Evolutionary conservation across 257 asterid species (phyloP).

Genomic region (Marsdenia floribunda): DNA sequence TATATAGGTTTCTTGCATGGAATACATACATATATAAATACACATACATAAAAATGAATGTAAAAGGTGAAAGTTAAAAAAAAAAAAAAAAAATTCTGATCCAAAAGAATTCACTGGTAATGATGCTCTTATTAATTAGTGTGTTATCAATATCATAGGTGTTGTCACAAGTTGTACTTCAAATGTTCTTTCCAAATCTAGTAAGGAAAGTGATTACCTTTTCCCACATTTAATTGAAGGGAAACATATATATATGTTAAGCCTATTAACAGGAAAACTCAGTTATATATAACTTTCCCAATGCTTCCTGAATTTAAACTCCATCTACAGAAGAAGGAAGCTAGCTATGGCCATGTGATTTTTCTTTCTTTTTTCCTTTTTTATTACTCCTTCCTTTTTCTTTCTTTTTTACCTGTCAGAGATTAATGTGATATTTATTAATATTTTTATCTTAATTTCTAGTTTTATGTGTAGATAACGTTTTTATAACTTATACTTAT

Average conservation of each 20-base stretch:
- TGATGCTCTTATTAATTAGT: background rate
- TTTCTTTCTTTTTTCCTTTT: no score
- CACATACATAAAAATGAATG: background rate
- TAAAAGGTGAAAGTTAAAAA: background rate
- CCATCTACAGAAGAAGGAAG: background rate
- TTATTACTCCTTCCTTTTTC: no score
- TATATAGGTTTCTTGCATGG: no score
- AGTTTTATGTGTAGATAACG: no score
- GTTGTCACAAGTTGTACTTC: slow-evolving; percentile 17
- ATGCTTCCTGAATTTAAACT: background rate
- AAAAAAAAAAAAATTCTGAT: background rate
- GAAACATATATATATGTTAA: slow-evolving; percentile 1
- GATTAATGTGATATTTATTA: no score
- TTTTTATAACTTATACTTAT: no score
- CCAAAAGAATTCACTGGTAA: background rate
- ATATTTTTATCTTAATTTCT: no score
- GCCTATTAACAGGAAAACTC: background rate
- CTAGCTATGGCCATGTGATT: background rate
- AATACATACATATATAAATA: no score
- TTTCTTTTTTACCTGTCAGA: no score
- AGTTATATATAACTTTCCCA: background rate
- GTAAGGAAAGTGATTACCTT: slow-evolving; percentile 11
- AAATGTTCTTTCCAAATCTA: slow-evolving; percentile 9
- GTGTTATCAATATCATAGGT: slow-evolving; percentile 13
- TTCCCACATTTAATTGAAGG: slow-evolving; percentile 10